Evolutionary conservation across 495 filamentous ascomycete species (phyloP).

Genomic region (Paragyromitra xinjiangensis): DNA sequence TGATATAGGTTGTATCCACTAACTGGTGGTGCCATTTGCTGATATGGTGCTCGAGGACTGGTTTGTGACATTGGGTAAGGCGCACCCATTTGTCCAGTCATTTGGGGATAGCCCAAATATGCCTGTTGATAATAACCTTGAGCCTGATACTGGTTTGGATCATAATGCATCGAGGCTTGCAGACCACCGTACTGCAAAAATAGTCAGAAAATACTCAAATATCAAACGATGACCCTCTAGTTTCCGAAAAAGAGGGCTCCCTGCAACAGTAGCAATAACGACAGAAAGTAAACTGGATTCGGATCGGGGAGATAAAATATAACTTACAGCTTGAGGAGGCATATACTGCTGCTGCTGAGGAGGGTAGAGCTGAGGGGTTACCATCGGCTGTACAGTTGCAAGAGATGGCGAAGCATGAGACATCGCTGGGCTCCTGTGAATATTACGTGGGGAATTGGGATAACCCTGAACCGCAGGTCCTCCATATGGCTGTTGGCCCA

Average conservation of each 20-base stretch:
- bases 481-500: conserved; percentile 19
- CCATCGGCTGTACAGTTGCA: conserved; percentile 41
- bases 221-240: neutral
- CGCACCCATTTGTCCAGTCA: conserved; percentile 5
- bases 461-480: conserved; percentile 38
- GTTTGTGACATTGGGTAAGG: conserved; percentile 48
- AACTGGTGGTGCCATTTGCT: conserved; percentile 21
- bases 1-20: conserved; percentile 9
- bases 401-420: conserved; percentile 53
- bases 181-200: conserved; percentile 37
- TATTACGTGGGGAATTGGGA: conserved; percentile 41
- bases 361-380: conserved; percentile 51
- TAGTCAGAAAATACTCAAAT: conserved; percentile 26
- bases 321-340: conserved; percentile 22
- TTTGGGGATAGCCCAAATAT: conserved; percentile 34
- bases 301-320: neutral
- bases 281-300: neutral
- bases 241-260: neutral
- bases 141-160: conserved; percentile 6
- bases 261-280: neutral
- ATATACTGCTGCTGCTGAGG: conserved; percentile 23
- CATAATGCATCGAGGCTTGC: conserved; percentile 27
- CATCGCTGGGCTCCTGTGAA: conserved; percentile 54
- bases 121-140: conserved; percentile 23
- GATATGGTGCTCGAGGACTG: conserved; percentile 44